phyloP scores from a whole-genome alignment of 2,329 filamentous ascomycete species.

The Aureobasidium sp. region DNA sequence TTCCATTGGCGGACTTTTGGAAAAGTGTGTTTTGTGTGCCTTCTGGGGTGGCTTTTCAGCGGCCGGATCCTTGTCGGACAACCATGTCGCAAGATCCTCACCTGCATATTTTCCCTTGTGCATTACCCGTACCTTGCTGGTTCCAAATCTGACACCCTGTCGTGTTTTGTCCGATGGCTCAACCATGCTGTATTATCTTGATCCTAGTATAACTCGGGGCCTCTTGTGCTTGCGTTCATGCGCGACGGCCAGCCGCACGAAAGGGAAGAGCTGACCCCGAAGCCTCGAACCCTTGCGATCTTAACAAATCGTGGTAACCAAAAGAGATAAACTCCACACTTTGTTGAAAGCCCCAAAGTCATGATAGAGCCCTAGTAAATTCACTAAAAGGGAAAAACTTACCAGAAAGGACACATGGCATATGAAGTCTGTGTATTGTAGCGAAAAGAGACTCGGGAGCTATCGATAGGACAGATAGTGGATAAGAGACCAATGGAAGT shows the following conservation, averaged over 20 bases:
- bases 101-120: neutral
- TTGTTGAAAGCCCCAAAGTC: neutral
- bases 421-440: neutral
- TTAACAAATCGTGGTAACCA: neutral
- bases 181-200: neutral
- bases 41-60: neutral
- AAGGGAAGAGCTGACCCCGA: neutral
- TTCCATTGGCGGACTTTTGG: constrained; percentile 7
- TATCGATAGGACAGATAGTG: constrained; percentile 13
- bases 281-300: neutral
- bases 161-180: neutral
- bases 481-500: neutral
- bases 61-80: constrained; percentile 5
- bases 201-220: neutral
- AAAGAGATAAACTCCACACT: neutral
- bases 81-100: neutral
- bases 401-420: neutral
- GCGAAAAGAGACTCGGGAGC: neutral
- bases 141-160: neutral
- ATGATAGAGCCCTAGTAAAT: neutral
- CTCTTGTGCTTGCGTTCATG: neutral
- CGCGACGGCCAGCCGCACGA: neutral
- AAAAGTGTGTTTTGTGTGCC: neutral
- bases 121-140: neutral
- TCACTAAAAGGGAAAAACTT: neutral